Base-by-base conservation (phyloP, 208 protist genomes). In the Strigomonas galati region DNA sequence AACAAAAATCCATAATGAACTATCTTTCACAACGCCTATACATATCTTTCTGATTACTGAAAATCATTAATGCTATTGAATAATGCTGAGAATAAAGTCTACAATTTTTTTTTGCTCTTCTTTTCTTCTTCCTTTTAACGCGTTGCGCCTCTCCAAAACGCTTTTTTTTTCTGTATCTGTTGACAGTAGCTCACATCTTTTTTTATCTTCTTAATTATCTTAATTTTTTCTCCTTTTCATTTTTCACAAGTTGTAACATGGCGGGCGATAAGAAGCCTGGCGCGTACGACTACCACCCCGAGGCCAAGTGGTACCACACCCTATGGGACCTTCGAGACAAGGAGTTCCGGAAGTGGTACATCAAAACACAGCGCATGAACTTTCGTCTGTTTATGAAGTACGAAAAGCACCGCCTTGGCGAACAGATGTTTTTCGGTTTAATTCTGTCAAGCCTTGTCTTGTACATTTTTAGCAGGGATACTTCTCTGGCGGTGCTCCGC, bases 371-470 rank as follows among this genome's bases (percentile, higher is more conserved):
- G 51, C 73, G 73, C 10, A 67, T 72, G 17, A 67, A 87, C 3
- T 76, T 73, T 67, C 79, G 82, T 12, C 74, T 91, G 17, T 82
- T 76, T 53, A 84, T 62, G 73, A 91, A 91, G 68, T 93, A 93
- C 44, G 79, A 93, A 30, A 84, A 79, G 19, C 80, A 89, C 62
- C 65, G 76, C 43, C 52, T 87, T 0, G 73, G 74, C 23, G 74
- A 91, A 37, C 71, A 78, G 37, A 72, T 72, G n/a, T 67, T 76
- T 40, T 67, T 83, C 17, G 87, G 78, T 0, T 68, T 87, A 40
- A n/a, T 80, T 0, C 58, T 82, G 4, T 78, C 81, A 0, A 46
- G 71, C 2, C 23, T 76, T 0, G 55, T 90, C 27, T 67, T 88
- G 58, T 74, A 73, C 10, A 71, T 88, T 30, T 82, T 69, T 46